Base-by-base conservation (phyloP, 345 rosid species). In the Moringa oleifera region DNA sequence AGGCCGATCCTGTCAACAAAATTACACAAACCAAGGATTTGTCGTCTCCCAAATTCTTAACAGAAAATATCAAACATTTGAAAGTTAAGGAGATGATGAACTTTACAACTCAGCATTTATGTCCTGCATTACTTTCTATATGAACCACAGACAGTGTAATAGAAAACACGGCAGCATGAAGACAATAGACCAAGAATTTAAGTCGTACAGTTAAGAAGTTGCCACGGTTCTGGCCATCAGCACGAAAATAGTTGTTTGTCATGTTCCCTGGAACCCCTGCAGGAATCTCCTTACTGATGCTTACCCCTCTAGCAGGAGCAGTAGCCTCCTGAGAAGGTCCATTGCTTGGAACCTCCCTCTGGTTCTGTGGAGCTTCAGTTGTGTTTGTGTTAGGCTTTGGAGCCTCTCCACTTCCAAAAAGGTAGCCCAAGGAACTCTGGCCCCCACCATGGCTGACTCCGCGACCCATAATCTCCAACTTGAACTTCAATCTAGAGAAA, bases 371-470 rank as follows among this genome's bases (percentile, higher is more conserved):
- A 67, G 76, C 75, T 66, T 75, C 83, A 33, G 55, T 71, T 54
- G 57, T 59, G 53, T 15, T 59, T 12, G 53, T 25, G 22, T 68
- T 7, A 9, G 85, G 80, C 46, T 82, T 84, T 11, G 87, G 81
- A 47, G 84, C 78, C 58, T 84, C 96, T 23, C 85, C 93, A 49
- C 81, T 59, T 13, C 94, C 90, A 47, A 88, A 88, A 55, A 91
- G 88, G 76, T 88, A 86, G 13, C 88, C 91, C 78, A 88, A 64
- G 55, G 96, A 91, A 72, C 97, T 91, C 72, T 86, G 94, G 8
- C 97, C 97, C 46, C 96, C 94, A 60, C 94, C 96, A 57, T 81
- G 73, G 74, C 92, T 85, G 9, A 86, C 74, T 69, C 96, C 98
- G 63, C 92, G 87, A 56, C 98, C 95, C 98, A 92, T 90, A 23